Evolutionary conservation across 2,329 filamentous ascomycete genomes (phyloP).

Genomic region (Aspergillus quadrilineatus): DNA sequence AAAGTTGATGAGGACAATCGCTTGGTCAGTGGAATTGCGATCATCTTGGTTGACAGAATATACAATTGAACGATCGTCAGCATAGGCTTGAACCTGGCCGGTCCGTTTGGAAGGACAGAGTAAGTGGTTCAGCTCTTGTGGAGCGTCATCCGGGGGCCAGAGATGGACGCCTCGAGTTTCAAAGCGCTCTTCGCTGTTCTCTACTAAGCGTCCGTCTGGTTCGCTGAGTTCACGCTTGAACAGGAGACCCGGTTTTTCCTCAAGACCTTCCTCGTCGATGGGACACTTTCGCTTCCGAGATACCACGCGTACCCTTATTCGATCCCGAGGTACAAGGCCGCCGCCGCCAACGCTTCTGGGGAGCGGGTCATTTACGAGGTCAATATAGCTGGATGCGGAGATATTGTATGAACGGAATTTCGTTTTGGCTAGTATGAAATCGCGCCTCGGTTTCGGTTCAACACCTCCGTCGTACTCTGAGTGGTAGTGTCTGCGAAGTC

Average conservation of each 20-base stretch:
- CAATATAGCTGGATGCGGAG: conserved; percentile 42
- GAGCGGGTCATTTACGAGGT: conserved; percentile 45
- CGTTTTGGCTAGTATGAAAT: conserved; percentile 47
- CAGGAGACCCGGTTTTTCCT: conserved; percentile 27
- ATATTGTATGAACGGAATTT: conserved; percentile 46
- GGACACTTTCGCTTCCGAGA: conserved; percentile 44
- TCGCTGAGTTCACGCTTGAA: conserved; percentile 30
- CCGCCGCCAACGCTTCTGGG: conserved; percentile 18
- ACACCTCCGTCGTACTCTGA: conserved; percentile 36
- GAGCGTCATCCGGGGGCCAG: conserved; percentile 44
- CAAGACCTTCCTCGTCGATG: conserved; percentile 34
- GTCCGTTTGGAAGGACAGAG: conserved; percentile 40
- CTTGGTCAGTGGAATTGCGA: conserved; percentile 24
- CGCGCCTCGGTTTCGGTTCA: conserved; percentile 27
- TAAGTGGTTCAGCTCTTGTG: conserved; percentile 36
- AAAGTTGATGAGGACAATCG: conserved; percentile 42
- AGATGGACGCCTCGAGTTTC: conserved; percentile 39
- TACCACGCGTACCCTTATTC: conserved; percentile 42
- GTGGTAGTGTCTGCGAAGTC: conserved; percentile 41
- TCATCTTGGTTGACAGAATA: conserved; percentile 38
- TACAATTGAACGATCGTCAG: conserved; percentile 42
- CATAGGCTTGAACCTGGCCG: conserved; percentile 34
- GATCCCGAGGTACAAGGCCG: conserved; percentile 34
- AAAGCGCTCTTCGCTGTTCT: conserved; percentile 41
- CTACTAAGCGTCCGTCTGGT: conserved; percentile 26